Base-by-base conservation (phyloP, 139 green algal species). In the Coccomyxa sp. region DNA sequence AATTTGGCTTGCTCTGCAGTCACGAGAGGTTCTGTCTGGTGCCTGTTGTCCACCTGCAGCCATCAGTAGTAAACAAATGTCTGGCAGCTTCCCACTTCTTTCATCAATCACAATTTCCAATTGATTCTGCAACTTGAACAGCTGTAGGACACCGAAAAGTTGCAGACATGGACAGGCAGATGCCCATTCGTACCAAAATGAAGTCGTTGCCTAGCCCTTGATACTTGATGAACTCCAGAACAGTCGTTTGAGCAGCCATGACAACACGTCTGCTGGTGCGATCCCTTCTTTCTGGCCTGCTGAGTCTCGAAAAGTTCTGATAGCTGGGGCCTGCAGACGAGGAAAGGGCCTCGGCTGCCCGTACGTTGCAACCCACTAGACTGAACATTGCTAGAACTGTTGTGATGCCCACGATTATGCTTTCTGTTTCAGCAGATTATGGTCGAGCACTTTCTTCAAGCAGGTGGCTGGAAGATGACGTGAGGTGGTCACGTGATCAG, bases 141-240 rank as follows among this genome's bases (percentile, higher is more conserved):
- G 17, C n/a, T 57, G 25, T 27, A 38, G 30, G 32, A 71, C 58
- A 71, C 51, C 25, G 15, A 32, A 28, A 51, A 51, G 51, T 32
- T 63, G 58, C 16, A 76, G 11, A n/a, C 79, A 82, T 18, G 31
- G 13, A 79, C 32, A 13, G 10, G 16, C 23, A 77, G n/a, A 4
- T 31, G 60, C 21, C 17, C 51, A 17, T n/a, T 10, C 90, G 60
- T 67, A 95, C 93, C 88, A 99, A 87, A 77, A 99, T 96, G 86
- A 99, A 99, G 88, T 99, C 97, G 86, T 99, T 99, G 51, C 97
- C 97, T 0, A 99, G 86, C 13, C 97, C 97, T 75, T 99, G 97
- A 85, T 99, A 99, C 91, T 99, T 99, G 18, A 75, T 84, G 86
- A 99, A 99, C 51, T 88, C 79, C 3, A 94, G 63, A 58, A 66